These are phyloP conservation scores for Colletotrichum coccodes DNA, from an alignment of 2,329 filamentous ascomycete species.

Conservation along the genomic window DNA sequence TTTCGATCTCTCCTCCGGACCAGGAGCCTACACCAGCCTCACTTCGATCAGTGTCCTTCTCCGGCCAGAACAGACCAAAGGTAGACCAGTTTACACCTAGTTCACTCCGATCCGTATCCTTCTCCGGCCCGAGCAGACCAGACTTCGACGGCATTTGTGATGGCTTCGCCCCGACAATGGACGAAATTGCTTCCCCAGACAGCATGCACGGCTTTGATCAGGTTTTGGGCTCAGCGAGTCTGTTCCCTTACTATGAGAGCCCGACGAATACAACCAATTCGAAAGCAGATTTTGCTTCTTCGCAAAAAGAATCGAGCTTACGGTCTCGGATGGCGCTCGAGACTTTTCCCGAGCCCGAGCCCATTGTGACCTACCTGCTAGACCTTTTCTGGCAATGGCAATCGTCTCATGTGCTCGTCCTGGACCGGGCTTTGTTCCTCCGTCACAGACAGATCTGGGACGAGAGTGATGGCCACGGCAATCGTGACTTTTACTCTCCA, in stretches of 20 bases:
- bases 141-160: not conserved
- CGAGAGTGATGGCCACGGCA: not conserved
- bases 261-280: not conserved
- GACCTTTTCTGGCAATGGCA: slow-evolving; percentile 29
- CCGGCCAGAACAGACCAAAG: not conserved
- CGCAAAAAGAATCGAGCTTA: not conserved
- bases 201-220: not conserved
- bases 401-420: slow-evolving; percentile 7
- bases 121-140: slow-evolving; percentile 3
- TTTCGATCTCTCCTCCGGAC: not conserved
- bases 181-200: not conserved
- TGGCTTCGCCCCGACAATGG: slow-evolving; percentile 4
- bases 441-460: slow-evolving; percentile 18
- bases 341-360: slow-evolving; percentile 21
- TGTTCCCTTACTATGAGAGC: slow-evolving; percentile 19
- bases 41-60: slow-evolving; percentile 10
- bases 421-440: slow-evolving; percentile 12
- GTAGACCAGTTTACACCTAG: not conserved
- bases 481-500: slow-evolving; percentile 3
- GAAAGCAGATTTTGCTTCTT: not conserved
- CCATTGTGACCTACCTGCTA: slow-evolving; percentile 21
- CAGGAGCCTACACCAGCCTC: not conserved
- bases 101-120: slow-evolving; percentile 8
- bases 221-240: not conserved
- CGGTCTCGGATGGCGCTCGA: not conserved